Conservation (phyloP, 306 rosid genomes). For the Vicia faba region DNA sequence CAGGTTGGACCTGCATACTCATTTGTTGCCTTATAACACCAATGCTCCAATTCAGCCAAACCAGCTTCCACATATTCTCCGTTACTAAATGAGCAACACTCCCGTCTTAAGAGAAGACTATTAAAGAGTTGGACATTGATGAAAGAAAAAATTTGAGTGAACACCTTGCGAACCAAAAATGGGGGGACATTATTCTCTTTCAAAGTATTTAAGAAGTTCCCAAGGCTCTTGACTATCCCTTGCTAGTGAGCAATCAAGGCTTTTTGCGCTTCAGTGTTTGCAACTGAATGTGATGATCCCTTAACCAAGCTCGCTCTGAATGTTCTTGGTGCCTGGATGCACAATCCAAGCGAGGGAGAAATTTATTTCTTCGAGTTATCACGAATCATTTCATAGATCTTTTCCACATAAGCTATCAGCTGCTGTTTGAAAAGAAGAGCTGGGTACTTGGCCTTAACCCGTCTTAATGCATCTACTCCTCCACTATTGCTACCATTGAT, state of each 20-base stretch:
- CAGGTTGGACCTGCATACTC: constrained; percentile 90
- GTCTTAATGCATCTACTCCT: constrained; percentile 74
- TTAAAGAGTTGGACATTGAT: constrained; percentile 96
- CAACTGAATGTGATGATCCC: constrained; percentile 84
- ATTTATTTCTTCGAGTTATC: constrained; percentile 98
- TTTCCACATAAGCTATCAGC: constrained; percentile 97
- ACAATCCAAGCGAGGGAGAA: constrained; percentile 91
- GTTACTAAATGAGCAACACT: constrained; percentile 99
- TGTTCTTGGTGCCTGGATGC: constrained; percentile 99
- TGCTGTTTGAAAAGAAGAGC: constrained; percentile 98
- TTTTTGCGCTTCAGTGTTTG: constrained; percentile 84
- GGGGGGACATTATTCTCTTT: constrained; percentile 79
- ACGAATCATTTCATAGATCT: constrained; percentile 98
- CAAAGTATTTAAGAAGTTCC: constrained; percentile 75
- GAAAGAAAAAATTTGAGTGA: constrained; percentile 82
- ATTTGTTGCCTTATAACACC: constrained; percentile 89
- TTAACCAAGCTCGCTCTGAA: constrained; percentile 95
- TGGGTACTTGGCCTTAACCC: constrained; percentile 98
- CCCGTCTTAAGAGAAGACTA: constrained; percentile 97
- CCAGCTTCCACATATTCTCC: constrained; percentile 98
- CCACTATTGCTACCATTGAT: constrained; percentile 54
- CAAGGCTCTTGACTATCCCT: constrained; percentile 90
- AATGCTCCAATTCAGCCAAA: constrained; percentile 93
- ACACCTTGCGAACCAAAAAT: constrained; percentile 85
- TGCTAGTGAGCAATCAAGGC: constrained; percentile 99